Base-by-base conservation (phyloP, 2,329 filamentous ascomycete genomes). In the Macrophomina tecta region DNA sequence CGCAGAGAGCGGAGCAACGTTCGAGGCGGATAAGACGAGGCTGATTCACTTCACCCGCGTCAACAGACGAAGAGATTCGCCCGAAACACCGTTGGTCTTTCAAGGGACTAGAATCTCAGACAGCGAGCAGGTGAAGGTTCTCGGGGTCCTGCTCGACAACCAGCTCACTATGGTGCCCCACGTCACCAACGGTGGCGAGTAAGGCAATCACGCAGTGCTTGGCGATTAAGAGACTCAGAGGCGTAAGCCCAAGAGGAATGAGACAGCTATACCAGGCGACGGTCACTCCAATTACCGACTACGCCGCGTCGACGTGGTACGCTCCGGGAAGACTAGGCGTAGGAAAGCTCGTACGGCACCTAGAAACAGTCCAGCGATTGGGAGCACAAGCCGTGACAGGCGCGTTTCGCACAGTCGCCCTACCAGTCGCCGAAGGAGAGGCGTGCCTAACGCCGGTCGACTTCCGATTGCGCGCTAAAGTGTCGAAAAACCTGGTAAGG, bases 231-330 rank as follows among this genome's bases (percentile, higher is more conserved):
- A 45, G 56, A 48, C 56, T 61, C 30, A 46, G 46, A 48, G 56
- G 56, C 12, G 42, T 61, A 9, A 45, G 56, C 56, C 56, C 40
- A 46, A 45, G 40, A 48, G 40, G 56, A 61, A 61, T 61, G 28
- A 45, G 56, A 48, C 40, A 61, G 34, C 40, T 61, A 61, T 61
- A 32, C 40, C 16, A 61, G 42, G 56, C 56, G 7, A 48, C 42
- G 12, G 56, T 61, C 32, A 46, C 38, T 11, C 56, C 40, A 16
- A 61, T 48, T 11, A 48, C 42, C 38, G 56, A 61, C 40, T 61
- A 61, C 38, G 56, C 40, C 11, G 56, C 40, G 14, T 61, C 38
- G 16, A 34, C 42, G 30, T 61, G 42, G 56, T 61, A 61, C 56
- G 40, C 38, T 16, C 56, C 16, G 16, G 56, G 40, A 34, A 16